Evolutionary conservation across 2,329 filamentous ascomycete species (phyloP), one percentile per base, ranked within the genome.

Genomic region (Sarocladiaceae sp.): DNA sequence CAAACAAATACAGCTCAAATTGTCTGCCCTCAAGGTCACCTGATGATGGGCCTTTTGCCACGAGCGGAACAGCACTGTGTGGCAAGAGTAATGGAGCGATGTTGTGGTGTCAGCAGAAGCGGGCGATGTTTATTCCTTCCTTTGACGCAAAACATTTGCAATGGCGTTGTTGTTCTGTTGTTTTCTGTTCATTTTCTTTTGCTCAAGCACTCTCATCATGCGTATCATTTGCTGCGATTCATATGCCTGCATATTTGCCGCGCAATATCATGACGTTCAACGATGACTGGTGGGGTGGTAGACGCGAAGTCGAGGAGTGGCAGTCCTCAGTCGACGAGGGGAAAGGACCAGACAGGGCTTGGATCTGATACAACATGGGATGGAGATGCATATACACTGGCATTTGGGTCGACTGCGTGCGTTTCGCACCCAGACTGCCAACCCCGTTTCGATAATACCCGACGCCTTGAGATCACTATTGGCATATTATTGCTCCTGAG

Each of bases 1-100:
- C 51, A 75, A 74, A 60, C 73, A 71, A 46, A 70, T 88, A 18
- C 77, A 85, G 58, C 75, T 71, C 49, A 83, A 78, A 56, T 66
- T 87, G 48, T 71, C 72, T 50, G 64, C 61, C 23, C 57, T 80
- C 54, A 71, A 69, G 54, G 62, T 75, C 50, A 56, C 62, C 10
- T 50, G 26, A 50, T 26, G 18, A 12, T 17, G 29, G 4, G 40
- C 57, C 20, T 20, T n/a, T 44, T 44, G 40, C n/a, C 23, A n/a
- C 40, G 12, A n/a, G 28, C 17, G 40, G n/a, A 22, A 26, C 10
- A 26, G 40, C 40, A 44, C 4, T 44, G 12, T 22, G 20, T 26
- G 40, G 22, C 22, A 26, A 44, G 15, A 23, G 40, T 44, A 23
- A 7, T 28, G 20, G 23, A 28, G 40, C 11, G 40, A 26, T 8